These are phyloP conservation scores for Cladosporium velox DNA, from an alignment of 2,329 filamentous ascomycete genomes.

Conservation along the genomic window DNA sequence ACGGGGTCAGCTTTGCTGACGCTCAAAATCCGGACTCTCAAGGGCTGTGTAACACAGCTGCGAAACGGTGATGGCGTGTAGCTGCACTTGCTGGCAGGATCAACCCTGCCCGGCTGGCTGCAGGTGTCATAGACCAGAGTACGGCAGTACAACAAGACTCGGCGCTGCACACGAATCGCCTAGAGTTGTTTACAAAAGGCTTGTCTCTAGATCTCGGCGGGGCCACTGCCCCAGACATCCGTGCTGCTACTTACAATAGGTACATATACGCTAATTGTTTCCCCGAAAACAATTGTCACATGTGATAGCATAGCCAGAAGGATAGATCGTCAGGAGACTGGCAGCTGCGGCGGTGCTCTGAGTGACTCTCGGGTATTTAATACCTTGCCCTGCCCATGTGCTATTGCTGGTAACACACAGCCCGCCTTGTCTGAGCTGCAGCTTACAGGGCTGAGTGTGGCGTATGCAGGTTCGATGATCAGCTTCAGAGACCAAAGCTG, in stretches of 20 bases:
- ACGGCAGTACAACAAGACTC: background rate
- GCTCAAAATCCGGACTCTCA: background rate
- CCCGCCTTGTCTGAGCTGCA: constrained; percentile 5
- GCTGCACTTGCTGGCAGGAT: background rate
- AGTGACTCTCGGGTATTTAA: background rate
- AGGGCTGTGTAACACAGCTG: background rate
- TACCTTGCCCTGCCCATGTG: background rate
- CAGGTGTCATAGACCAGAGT: background rate
- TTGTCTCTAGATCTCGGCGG: background rate
- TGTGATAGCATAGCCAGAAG: background rate
- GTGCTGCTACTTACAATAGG: background rate
- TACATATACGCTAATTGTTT: background rate
- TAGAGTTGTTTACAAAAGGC: background rate
- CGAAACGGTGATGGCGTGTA: background rate
- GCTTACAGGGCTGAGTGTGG: background rate
- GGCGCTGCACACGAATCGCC: background rate
- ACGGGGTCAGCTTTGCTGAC: background rate
- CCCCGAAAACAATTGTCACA: background rate
- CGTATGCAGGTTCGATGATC: background rate
- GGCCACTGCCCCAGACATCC: background rate
- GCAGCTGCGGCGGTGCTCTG: background rate
- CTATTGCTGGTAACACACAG: constrained; percentile 1
- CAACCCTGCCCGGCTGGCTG: background rate
- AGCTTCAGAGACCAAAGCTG: background rate
- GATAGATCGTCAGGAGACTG: constrained; percentile 2